These are phyloP conservation scores for Fusarium citri DNA, from an alignment of 2,329 filamentous ascomycete genomes.

Conservation along the genomic window DNA sequence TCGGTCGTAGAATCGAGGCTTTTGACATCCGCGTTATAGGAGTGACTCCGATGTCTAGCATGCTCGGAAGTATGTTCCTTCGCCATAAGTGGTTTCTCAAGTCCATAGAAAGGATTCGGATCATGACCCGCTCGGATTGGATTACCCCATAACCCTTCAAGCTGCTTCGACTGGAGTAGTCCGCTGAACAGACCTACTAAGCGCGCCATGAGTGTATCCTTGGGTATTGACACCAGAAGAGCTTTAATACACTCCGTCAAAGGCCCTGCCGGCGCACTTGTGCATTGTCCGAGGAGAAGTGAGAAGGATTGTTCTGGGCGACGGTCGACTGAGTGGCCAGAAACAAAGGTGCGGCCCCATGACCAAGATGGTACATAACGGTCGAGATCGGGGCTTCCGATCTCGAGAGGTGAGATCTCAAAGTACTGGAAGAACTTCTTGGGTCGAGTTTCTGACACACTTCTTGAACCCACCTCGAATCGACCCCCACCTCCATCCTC, in stretches of 20 bases:
- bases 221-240: constrained; percentile 28
- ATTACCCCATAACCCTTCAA: constrained; percentile 41
- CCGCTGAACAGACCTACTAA: constrained; percentile 12
- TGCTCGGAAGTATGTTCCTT: neutral
- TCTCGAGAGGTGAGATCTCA: constrained; percentile 38
- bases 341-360: constrained; percentile 41
- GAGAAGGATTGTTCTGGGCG: constrained; percentile 40
- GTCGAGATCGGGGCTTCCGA: constrained; percentile 33
- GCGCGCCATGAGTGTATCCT: constrained; percentile 30
- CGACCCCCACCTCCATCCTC: accelerated
- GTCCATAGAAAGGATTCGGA: constrained; percentile 42
- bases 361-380: constrained; percentile 42
- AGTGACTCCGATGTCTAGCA: accelerated
- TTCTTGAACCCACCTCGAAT: accelerated
- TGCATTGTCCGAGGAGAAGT: constrained; percentile 35
- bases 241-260: constrained; percentile 38
- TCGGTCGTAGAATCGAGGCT: neutral
- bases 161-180: constrained; percentile 22
- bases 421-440: constrained; percentile 41
- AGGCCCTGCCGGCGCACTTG: constrained; percentile 36
- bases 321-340: constrained; percentile 33
- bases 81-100: neutral
- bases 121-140: constrained; percentile 42
- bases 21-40: too few relatives aligned
- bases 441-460: accelerated